phyloP scores from a whole-genome alignment of 2,329 filamentous ascomycete genomes.

The Canariomyces notabilis region DNA sequence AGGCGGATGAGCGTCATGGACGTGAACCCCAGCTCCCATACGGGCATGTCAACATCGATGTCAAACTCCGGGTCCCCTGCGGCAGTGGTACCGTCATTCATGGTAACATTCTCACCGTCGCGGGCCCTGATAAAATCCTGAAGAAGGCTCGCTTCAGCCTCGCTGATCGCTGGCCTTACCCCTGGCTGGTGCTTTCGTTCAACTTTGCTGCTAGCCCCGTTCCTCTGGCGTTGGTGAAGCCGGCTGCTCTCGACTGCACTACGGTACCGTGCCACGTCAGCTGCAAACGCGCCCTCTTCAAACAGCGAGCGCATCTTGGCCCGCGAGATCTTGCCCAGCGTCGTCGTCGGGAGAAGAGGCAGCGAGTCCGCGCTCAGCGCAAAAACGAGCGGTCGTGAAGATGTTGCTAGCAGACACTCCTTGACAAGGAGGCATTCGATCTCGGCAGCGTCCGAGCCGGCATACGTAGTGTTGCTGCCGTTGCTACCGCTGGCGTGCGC shows the following conservation, averaged over 20 bases:
- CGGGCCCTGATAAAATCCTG: slow-evolving; percentile 9
- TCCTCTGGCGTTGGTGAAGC: too few species aligned
- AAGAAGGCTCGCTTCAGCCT: background rate
- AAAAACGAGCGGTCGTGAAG: background rate
- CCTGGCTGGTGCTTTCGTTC: background rate
- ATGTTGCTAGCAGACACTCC: background rate
- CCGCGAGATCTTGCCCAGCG: slow-evolving; percentile 39
- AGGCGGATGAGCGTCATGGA: slow-evolving; percentile 40
- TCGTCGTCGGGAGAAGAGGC: slow-evolving; percentile 29
- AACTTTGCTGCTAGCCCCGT: too few species aligned
- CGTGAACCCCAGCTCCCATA: slow-evolving; percentile 30
- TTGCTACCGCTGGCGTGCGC: too few species aligned
- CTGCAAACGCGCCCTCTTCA: slow-evolving; percentile 27
- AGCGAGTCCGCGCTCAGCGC: slow-evolving; percentile 3
- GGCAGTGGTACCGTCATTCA: too few species aligned
- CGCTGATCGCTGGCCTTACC: background rate
- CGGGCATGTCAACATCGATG: background rate
- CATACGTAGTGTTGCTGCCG: too few species aligned
- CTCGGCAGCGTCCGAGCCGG: slow-evolving; percentile 1
- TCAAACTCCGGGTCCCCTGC: slow-evolving; percentile 16
- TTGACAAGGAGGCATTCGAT: background rate
- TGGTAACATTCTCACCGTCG: too few species aligned
- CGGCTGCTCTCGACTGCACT: background rate
- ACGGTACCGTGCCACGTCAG: background rate
- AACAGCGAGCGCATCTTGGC: slow-evolving; percentile 34